A percentile compares a stretch with the other conserved stretches of the same genome.
Evolutionary conservation across 305 asterid species (phyloP).

Genomic region (Fraxinus sp.): DNA sequence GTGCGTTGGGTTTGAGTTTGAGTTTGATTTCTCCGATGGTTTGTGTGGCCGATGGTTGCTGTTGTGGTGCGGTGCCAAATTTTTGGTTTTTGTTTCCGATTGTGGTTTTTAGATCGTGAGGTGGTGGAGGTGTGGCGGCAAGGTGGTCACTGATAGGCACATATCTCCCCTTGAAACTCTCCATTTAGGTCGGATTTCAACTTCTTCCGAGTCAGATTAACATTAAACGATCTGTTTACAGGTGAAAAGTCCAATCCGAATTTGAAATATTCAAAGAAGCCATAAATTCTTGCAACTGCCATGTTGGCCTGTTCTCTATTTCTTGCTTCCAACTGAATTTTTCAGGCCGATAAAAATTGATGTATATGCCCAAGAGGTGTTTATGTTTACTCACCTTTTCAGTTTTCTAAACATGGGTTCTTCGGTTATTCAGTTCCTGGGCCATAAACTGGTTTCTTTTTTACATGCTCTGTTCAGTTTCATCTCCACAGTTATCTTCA

Average conservation of each 20-base stretch:
- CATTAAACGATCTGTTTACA: constrained; percentile 24
- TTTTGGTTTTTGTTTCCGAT: too few species aligned
- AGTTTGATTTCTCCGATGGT: too few species aligned
- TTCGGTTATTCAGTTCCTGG: constrained; percentile 29
- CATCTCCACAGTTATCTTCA: constrained; percentile 43
- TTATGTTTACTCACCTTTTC: constrained; percentile 5
- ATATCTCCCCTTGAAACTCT: constrained; percentile 44
- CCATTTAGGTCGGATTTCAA: constrained; percentile 74
- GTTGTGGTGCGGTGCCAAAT: too few species aligned
- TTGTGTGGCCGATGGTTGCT: too few species aligned
- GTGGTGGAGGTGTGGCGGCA: too few species aligned
- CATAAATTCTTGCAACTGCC: constrained; percentile 36
- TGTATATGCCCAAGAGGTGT: constrained; percentile 13
- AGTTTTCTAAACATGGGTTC: constrained; percentile 45
- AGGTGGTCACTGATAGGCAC: constrained; percentile 52
- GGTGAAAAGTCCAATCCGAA: constrained; percentile 52
- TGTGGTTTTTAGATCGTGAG: too few species aligned
- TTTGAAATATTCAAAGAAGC: constrained; percentile 49
- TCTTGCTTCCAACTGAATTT: constrained; percentile 40
- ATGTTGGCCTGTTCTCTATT: constrained; percentile 20
- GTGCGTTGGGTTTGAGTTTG: too few species aligned
- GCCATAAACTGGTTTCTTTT: constrained; percentile 35
- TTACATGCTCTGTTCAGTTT: constrained; percentile 40
- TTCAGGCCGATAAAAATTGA: constrained; percentile 11
- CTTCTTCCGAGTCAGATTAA: constrained; percentile 35